phyloP scores from a whole-genome alignment of 2,329 filamentous ascomycete species.

The Colletotrichum sp. region DNA sequence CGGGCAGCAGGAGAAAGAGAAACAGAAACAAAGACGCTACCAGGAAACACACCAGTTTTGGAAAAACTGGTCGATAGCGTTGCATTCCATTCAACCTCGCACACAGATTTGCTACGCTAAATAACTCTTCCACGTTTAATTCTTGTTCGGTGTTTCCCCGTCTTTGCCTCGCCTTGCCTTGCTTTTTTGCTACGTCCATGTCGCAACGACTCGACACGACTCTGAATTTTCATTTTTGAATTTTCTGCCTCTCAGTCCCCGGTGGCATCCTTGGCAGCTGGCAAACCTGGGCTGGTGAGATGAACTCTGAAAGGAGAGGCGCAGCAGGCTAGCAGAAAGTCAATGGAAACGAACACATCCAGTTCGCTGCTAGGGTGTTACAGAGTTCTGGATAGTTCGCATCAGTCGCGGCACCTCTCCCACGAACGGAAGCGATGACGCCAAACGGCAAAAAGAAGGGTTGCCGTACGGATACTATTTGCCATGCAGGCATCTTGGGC shows the following conservation, averaged over 20 bases:
- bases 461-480: background rate
- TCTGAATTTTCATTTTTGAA: background rate
- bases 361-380: conserved; percentile 16
- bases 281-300: conserved; percentile 2
- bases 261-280: background rate
- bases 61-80: background rate
- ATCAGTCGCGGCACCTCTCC: conserved; percentile 1
- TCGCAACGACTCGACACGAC: background rate
- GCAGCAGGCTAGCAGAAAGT: conserved; percentile 3
- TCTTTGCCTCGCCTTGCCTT: background rate
- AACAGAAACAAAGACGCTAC: conserved; percentile 14
- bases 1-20: background rate
- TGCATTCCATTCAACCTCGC: conserved; percentile 5
- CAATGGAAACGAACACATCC: conserved; percentile 18
- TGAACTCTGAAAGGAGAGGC: conserved; percentile 12
- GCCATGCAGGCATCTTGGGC: background rate
- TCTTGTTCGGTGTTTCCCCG: background rate
- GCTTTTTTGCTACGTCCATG: background rate
- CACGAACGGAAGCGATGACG: background rate
- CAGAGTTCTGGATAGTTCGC: conserved; percentile 14
- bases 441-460: background rate
- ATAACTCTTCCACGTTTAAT: background rate
- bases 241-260: background rate
- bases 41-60: background rate
- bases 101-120: background rate